Evolutionary conservation across 2,329 filamentous ascomycete genomes (phyloP), one percentile per base, ranked within the genome.

Genomic region (Cyphellophora europaea): DNA sequence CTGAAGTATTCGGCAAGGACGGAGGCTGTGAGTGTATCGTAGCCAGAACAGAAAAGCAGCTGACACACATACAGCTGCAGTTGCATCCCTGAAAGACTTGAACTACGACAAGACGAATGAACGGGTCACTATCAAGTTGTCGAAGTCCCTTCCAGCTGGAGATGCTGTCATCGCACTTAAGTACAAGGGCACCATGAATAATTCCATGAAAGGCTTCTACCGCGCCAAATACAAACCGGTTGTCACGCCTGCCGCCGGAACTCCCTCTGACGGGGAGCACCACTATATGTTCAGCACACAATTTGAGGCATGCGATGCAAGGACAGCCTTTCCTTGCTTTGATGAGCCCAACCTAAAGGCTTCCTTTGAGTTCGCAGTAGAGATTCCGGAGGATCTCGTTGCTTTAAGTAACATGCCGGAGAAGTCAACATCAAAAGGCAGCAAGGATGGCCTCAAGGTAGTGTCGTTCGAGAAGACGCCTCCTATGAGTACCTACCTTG

Each of bases 321-420:
- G 91, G 46, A 74, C 88, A 48, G 89, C 91, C 6, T 95, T 98
- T 63, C 91, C 91, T 31, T 98, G 91, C 66, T 96, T 96, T 54
- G 91, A 98, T 55, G 91, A 98, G 65, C 91, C 91, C 27, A 94
- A 93, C 53, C 72, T 96, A 45, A 98, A 98, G 65, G 86, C 91
- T 8, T 89, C 87, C 2, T 96, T 95, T 54, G 88, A 95, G 58
- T 83, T 98, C 40, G 74, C 87, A 52, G 82, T 98, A 44, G 89
- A 96, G 64, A 74, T 95, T 30, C 89, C 91, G 11, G 79, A 82
- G 30, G 85, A 89, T 48, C 82, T 91, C 59, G 79, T 86, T 27
- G 91, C 87, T 11, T 69, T 96, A 30, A 93, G 85, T 65, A 96
- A 96, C 65, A 96, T 95, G 89, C 87, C 86, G 3, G 79, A 87